These are phyloP conservation scores for Crucihimalaya himalaica DNA, from an alignment of 345 rosid species.

Conservation along the genomic window DNA sequence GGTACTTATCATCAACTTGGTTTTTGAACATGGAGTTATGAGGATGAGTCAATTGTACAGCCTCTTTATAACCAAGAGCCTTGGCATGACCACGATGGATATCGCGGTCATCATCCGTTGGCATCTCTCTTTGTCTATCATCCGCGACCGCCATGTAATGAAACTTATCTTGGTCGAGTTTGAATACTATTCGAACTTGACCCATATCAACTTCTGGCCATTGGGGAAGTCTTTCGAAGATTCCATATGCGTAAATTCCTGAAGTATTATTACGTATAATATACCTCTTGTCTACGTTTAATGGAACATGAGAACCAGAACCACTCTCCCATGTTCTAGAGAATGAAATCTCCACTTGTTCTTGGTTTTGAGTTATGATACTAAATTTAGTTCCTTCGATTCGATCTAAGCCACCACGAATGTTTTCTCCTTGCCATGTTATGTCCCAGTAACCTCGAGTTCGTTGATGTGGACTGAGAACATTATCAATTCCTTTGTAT, in stretches of 20 bases:
- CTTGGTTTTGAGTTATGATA: conserved; percentile 51
- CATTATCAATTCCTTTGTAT: conserved; percentile 61
- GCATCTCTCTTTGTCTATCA: conserved; percentile 73
- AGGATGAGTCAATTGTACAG: conserved; percentile 64
- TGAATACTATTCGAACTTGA: conserved; percentile 66
- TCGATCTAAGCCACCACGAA: conserved; percentile 22
- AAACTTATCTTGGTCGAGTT: conserved; percentile 80
- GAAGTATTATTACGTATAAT: conserved; percentile 60
- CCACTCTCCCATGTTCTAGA: conserved; percentile 46
- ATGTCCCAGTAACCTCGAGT: conserved; percentile 40
- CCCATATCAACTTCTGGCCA: conserved; percentile 79
- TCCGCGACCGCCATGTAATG: conserved; percentile 71
- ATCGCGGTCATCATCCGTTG: conserved; percentile 67
- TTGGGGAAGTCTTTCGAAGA: conserved; percentile 65
- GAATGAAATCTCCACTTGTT: conserved; percentile 65
- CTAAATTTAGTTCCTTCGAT: conserved; percentile 48
- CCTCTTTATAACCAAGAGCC: conserved; percentile 62
- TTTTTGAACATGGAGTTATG: conserved; percentile 61
- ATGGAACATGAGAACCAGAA: conserved; percentile 43
- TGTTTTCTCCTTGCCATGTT: conserved; percentile 32
- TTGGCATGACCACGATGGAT: conserved; percentile 49
- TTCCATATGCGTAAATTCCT: conserved; percentile 79
- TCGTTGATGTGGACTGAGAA: conserved; percentile 46
- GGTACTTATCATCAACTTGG: conserved; percentile 93
- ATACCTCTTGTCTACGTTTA: conserved; percentile 64